phyloP scores from a whole-genome alignment of 2,329 filamentous ascomycete genomes.

The Ophiostoma angusticollis region DNA sequence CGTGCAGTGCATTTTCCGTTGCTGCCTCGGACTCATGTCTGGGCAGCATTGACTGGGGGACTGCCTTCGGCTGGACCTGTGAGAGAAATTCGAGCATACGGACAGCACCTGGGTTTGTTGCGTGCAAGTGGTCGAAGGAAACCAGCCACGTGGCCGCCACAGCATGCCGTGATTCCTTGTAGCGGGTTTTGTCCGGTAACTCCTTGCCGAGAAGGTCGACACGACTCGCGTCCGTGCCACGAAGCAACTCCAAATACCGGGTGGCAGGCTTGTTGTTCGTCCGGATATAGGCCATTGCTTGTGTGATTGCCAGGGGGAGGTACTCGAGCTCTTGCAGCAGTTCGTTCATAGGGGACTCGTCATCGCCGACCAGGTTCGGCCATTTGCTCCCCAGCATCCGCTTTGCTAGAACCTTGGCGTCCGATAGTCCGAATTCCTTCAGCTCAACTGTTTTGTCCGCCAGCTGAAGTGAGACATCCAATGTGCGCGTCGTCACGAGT shows the following conservation, averaged over 20 bases:
- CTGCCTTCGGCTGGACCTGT: conserved; percentile 26
- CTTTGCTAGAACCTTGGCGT: neutral
- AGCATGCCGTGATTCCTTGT: conserved; percentile 21
- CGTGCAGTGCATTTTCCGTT: conserved; percentile 21
- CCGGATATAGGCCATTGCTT: conserved; percentile 29
- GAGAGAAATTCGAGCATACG: conserved; percentile 26
- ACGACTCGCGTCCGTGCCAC: conserved; percentile 19
- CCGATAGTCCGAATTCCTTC: conserved; percentile 16
- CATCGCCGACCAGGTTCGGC: neutral
- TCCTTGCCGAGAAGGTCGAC: conserved; percentile 22
- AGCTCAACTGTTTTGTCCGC: conserved; percentile 12
- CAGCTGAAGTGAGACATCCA: conserved; percentile 14
- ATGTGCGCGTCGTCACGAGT: conserved; percentile 26
- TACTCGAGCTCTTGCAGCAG: conserved; percentile 19
- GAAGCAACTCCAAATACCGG: conserved; percentile 24
- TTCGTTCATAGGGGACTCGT: neutral
- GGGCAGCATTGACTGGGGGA: conserved; percentile 24
- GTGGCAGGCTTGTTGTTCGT: conserved; percentile 15
- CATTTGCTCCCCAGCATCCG: neutral
- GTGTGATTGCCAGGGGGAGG: conserved; percentile 28
- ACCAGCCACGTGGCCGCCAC: conserved; percentile 28
- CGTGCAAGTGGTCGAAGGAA: conserved; percentile 26
- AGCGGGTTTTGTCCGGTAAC: conserved; percentile 22
- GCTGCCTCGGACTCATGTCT: conserved; percentile 5
- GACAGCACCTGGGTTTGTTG: conserved; percentile 19